Conservation (phyloP, 257 asterid species). For the Przewalskia tangutica region DNA sequence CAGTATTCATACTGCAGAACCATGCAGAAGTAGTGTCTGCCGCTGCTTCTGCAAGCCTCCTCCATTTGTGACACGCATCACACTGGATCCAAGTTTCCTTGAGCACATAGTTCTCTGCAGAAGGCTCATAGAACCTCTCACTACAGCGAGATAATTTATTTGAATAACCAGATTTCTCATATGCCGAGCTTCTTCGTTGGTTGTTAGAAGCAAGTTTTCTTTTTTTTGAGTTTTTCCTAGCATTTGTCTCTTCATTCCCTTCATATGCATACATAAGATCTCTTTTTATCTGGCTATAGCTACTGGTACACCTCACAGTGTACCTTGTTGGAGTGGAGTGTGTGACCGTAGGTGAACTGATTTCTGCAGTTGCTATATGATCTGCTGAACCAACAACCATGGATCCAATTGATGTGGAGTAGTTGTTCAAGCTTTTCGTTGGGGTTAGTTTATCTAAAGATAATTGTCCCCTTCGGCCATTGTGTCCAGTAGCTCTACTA, state of each 20-base stretch:
- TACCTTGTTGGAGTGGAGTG: conserved; percentile 23
- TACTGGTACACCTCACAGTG: conserved; percentile 21
- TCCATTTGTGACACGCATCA: conserved; percentile 97
- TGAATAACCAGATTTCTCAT: conserved; percentile 18
- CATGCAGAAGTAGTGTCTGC: conserved; percentile 54
- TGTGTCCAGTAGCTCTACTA: conserved; percentile 33
- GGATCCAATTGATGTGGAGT: conserved; percentile 23
- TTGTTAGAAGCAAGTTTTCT: conserved; percentile 29
- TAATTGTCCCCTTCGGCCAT: conserved; percentile 59
- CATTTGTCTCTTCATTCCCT: conserved; percentile 17
- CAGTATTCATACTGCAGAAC: conserved; percentile 93
- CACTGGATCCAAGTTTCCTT: conserved; percentile 92
- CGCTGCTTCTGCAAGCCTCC: conserved; percentile 50
- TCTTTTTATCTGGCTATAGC: conserved; percentile 35
- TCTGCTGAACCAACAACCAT: conserved; percentile 18
- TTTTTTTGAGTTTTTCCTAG: conserved; percentile 19
- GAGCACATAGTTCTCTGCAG: conserved; percentile 22
- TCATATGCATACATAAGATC: conserved; percentile 54
- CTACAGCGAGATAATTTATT: conserved; percentile 19
- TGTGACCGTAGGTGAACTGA: conserved; percentile 21
- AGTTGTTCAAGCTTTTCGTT: conserved; percentile 10
- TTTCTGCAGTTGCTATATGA: conserved; percentile 25
- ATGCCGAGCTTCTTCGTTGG: conserved; percentile 2
- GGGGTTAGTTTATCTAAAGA: conserved; percentile 55
- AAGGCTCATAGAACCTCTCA: conserved; percentile 28